phyloP scores from a whole-genome alignment of 169 alveolate species.

The Plasmodium malariae region DNA sequence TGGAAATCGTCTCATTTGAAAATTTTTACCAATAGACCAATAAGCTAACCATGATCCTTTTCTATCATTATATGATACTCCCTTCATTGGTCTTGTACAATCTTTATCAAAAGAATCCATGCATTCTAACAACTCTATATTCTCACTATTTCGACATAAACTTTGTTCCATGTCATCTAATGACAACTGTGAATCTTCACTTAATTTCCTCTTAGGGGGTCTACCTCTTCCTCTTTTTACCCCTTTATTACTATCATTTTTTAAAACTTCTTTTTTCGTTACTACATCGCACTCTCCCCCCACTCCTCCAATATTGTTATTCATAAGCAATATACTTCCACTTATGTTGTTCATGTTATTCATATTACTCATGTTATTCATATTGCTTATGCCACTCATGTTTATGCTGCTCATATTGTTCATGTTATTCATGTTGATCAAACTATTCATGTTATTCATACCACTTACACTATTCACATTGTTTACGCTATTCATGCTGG shows the following conservation, averaged over 20 bases:
- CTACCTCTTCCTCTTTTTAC: conserved; percentile 68
- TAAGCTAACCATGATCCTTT: conserved; percentile 76
- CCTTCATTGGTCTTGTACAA: conserved; percentile 77
- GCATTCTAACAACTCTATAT: conserved; percentile 47
- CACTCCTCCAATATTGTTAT: conserved; percentile 3
- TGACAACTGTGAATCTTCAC: conserved; percentile 61
- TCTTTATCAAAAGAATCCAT: conserved; percentile 60
- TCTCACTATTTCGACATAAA: conserved; percentile 38
- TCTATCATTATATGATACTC: conserved; percentile 68
- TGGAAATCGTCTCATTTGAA: conserved; percentile 74
- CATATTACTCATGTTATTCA: not conserved
- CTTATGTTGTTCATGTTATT: not conserved
- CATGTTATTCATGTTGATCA: not conserved
- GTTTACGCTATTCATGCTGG: not conserved
- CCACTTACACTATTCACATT: not conserved
- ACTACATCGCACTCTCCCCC: too few species aligned
- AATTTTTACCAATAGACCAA: conserved; percentile 75
- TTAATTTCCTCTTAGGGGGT: conserved; percentile 66
- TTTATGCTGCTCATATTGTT: not conserved
- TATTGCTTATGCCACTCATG: not conserved
- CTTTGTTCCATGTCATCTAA: conserved; percentile 66
- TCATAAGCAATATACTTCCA: not conserved
- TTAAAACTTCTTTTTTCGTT: conserved; percentile 3
- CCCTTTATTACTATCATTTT: conserved; percentile 31
- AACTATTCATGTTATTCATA: not conserved